These are phyloP conservation scores for Alnus rubra DNA, from an alignment of 306 rosid genomes.

Conservation along the genomic window DNA sequence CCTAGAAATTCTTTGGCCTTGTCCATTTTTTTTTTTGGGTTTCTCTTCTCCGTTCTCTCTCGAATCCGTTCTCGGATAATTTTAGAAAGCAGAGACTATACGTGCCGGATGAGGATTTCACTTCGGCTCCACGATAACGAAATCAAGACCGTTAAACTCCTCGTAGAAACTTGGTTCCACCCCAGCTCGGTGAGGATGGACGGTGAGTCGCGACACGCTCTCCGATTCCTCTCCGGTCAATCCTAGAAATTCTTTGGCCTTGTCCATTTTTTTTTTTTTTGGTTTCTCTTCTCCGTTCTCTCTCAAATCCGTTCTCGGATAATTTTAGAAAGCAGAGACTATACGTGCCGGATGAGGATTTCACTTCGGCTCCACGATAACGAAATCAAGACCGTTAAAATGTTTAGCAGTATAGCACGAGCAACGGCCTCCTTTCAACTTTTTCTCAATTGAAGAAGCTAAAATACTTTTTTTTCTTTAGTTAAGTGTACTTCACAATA, in stretches of 20 bases:
- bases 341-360: too few species aligned
- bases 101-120: too few species aligned
- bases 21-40: slow-evolving; percentile 44
- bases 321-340: too few species aligned
- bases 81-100: too few species aligned
- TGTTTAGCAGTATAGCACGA: too few species aligned
- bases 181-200: slow-evolving; percentile 37
- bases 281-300: neutral
- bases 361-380: neutral
- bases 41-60: neutral
- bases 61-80: neutral
- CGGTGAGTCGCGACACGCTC: slow-evolving; percentile 38
- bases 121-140: neutral
- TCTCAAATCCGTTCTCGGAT: neutral
- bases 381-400: neutral
- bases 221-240: slow-evolving; percentile 43
- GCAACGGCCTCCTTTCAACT: too few species aligned
- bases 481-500: too few species aligned
- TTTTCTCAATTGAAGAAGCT: too few species aligned
- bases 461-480: too few species aligned
- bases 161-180: slow-evolving; percentile 46
- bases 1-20: slow-evolving; percentile 46
- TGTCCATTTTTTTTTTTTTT: slow-evolving; percentile 53
- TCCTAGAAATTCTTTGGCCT: slow-evolving; percentile 41
- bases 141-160: neutral